Conservation (phyloP, 2,329 filamentous ascomycete species). For the Verticillium zaregamsianum region DNA sequence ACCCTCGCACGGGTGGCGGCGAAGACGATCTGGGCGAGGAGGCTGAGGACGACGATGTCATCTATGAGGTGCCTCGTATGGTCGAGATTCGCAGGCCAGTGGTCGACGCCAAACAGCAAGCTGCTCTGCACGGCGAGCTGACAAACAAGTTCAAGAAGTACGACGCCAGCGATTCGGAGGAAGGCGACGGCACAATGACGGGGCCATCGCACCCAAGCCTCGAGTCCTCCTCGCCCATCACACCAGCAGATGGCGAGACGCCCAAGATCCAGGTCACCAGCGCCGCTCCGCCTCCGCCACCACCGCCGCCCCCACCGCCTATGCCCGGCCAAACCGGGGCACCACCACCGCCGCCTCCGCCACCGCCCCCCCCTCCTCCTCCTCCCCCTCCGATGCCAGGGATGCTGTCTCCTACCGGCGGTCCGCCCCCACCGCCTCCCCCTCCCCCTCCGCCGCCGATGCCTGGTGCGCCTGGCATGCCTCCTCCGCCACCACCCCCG, state of each 20-base stretch:
- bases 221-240: conserved; percentile 66
- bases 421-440: conserved; percentile 31
- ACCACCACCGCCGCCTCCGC: conserved; percentile 46
- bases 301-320: conserved; percentile 42
- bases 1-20: conserved; percentile 21
- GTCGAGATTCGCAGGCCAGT: conserved; percentile 73
- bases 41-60: conserved; percentile 51
- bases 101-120: conserved; percentile 60
- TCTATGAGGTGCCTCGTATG: conserved; percentile 76
- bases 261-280: conserved; percentile 57
- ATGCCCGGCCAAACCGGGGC: conserved; percentile 41
- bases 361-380: conserved; percentile 37
- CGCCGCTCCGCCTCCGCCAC: conserved; percentile 29
- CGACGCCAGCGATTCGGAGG: conserved; percentile 70
- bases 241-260: conserved; percentile 55
- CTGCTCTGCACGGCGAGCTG: conserved; percentile 65
- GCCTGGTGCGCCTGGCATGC: conserved; percentile 34
- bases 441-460: conserved; percentile 36
- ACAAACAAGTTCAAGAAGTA: conserved; percentile 69
- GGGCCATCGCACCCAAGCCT: conserved; percentile 72
- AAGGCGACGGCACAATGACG: conserved; percentile 66
- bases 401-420: conserved; percentile 13
- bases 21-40: conserved; percentile 45
- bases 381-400: conserved; percentile 37
- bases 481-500: conserved; percentile 57